Conservation (phyloP, 345 rosid species). For the Zanthoxylum bungeanum region DNA sequence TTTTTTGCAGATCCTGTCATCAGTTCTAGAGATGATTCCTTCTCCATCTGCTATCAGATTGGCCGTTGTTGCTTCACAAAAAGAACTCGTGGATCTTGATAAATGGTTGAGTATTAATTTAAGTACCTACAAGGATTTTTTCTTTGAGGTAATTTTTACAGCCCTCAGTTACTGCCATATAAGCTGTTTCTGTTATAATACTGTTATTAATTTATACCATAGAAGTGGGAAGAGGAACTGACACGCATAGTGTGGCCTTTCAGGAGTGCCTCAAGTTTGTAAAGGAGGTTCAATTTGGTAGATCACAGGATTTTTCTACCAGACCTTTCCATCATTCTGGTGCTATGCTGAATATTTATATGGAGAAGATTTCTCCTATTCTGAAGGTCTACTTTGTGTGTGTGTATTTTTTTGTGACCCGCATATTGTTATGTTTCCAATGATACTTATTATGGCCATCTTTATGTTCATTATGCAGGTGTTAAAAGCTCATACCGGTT, state of each 20-base stretch:
- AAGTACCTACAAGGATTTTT: slow-evolving; percentile 54
- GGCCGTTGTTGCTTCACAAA: slow-evolving; percentile 79
- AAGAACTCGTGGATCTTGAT: slow-evolving; percentile 76
- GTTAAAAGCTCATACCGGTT: slow-evolving; percentile 53
- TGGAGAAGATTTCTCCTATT: slow-evolving; percentile 54
- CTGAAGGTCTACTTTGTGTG: slow-evolving; percentile 51
- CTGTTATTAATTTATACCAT: background rate
- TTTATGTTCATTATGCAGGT: slow-evolving; percentile 38
- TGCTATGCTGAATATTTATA: slow-evolving; percentile 50
- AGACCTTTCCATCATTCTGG: slow-evolving; percentile 55
- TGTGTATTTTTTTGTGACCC: background rate
- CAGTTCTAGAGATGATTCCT: slow-evolving; percentile 74
- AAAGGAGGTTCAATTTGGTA: slow-evolving; percentile 67
- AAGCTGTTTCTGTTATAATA: background rate
- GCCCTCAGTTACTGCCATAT: background rate
- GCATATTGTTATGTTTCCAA: background rate
- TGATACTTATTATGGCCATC: background rate
- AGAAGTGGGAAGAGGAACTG: slow-evolving; percentile 13
- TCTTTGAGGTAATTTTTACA: slow-evolving; percentile 64
- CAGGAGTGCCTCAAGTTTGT: slow-evolving; percentile 91
- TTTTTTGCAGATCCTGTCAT: slow-evolving; percentile 59
- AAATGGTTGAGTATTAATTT: slow-evolving; percentile 71
- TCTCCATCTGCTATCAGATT: slow-evolving; percentile 62
- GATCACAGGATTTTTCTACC: slow-evolving; percentile 58
- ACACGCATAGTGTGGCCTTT: slow-evolving; percentile 25